Evolutionary conservation across 2,329 filamentous ascomycete genomes (phyloP), one percentile per base, ranked within the genome.

Genomic region (Fusarium bulbicola): DNA sequence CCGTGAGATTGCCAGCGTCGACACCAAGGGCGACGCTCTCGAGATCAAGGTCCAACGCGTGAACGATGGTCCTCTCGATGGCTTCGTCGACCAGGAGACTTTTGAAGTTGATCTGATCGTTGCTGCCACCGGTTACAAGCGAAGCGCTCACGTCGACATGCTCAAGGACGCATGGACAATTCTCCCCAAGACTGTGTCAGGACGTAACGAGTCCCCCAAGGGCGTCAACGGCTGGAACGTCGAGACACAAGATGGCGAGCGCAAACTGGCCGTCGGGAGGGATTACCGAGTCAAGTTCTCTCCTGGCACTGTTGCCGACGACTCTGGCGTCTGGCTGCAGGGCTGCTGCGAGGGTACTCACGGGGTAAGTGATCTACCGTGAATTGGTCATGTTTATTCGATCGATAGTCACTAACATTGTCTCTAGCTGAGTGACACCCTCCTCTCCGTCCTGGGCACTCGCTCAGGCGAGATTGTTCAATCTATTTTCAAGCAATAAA

Each of bases 281-380:
- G 90, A 98, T 80, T 98, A 98, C 82, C 88, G 88, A 58, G 89
- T 98, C 54, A 85, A 91, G 66, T 94, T 97, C 79, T 86, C 89
- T 54, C 84, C 88, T 4, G 91, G 89, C 36, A 86, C 88, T 53
- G 92, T 98, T 39, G 88, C 90, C n/a, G 80, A 87, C 1, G 90
- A 91, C 49, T 92, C 94, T 20, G 95, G 95, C 7, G 87, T 98
- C 66, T 98, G 93, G 92, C 86, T 98, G 76, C 96, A 98, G 81
- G 95, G 95, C 37, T 98, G 95, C 84, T 97, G 95, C 80, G 95
- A 98, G 85, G 90, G 88, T 70, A 97, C 95, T 39, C 95, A 98
- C 82, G 95, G 95, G 67, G 92, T 95, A 88, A 90, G 92, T 91
- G 64, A 57, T 56, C 32, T 28, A 30, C 24, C 57, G 26, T 62